Evolutionary conservation across 305 asterid species (phyloP).

Genomic region (Rubia occidens): DNA sequence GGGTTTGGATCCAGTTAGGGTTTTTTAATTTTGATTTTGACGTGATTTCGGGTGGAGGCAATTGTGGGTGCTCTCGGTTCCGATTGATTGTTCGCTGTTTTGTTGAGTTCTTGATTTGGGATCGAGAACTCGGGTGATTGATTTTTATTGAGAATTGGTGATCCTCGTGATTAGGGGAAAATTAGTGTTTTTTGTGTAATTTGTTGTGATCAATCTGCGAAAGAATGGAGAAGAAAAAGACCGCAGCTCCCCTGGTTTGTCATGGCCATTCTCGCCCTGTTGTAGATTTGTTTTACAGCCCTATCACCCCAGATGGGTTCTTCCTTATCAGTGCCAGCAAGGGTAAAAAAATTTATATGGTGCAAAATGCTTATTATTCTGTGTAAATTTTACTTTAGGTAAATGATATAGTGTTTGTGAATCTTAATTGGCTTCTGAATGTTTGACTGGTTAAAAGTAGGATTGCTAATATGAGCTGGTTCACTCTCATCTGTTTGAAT

Average conservation of each 20-base stretch:
- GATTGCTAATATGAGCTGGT: not conserved
- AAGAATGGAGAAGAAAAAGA: conserved; percentile 85
- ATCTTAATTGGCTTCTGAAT: not conserved
- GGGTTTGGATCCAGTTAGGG: conserved; percentile 65
- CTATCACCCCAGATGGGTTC: conserved; percentile 86
- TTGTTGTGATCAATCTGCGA: conserved; percentile 8
- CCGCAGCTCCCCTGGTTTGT: conserved; percentile 82
- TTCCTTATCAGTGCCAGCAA: conserved; percentile 97
- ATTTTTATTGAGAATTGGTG: conserved; percentile 13
- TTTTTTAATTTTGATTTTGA: conserved; percentile 24
- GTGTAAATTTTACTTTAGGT: not conserved
- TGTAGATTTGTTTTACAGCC: conserved; percentile 91
- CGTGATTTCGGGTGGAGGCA: conserved; percentile 18
- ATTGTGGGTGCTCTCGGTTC: conserved; percentile 25
- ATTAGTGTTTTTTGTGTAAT: conserved; percentile 11
- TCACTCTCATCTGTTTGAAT: not conserved
- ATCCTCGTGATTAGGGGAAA: conserved; percentile 9
- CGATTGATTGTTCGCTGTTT: not conserved
- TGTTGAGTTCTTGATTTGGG: conserved; percentile 14
- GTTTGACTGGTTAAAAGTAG: not conserved
- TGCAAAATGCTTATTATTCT: not conserved
- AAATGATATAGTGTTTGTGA: not conserved
- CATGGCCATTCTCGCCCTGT: conserved; percentile 99
- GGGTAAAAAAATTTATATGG: conserved; percentile 38
- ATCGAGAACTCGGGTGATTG: conserved; percentile 11